Conservation (phyloP, 169 alveolate genomes). For the Plasmodium berghei region DNA sequence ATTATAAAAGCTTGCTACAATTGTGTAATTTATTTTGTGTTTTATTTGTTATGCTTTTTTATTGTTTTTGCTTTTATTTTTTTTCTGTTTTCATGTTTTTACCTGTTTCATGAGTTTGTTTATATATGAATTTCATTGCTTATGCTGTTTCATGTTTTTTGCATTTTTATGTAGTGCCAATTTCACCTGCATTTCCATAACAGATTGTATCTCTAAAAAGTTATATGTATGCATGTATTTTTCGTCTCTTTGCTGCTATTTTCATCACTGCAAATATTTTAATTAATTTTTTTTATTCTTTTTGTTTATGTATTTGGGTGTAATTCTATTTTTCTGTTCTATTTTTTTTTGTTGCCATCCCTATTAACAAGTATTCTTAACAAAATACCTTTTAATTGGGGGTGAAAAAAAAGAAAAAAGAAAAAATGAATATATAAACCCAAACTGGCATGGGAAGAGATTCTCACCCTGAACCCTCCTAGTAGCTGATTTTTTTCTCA, state of each 20-base stretch:
- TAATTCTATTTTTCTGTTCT: slow-evolving; percentile 40
- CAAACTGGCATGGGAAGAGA: slow-evolving; percentile 63
- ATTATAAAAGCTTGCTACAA: background rate
- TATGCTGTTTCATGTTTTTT: background rate
- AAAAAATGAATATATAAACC: slow-evolving; percentile 59
- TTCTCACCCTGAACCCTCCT: slow-evolving; percentile 74
- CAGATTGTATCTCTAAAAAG: background rate
- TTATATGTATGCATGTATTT: background rate
- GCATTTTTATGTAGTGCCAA: background rate
- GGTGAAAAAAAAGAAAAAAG: slow-evolving; percentile 36
- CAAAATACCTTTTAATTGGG: background rate
- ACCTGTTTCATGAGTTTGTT: too few relatives aligned
- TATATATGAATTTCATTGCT: too few relatives aligned
- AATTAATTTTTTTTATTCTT: slow-evolving; percentile 24
- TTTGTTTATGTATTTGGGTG: slow-evolving; percentile 48
- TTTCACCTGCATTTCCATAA: background rate
- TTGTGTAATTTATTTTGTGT: background rate
- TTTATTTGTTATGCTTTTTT: background rate
- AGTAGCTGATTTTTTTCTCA: slow-evolving; percentile 62
- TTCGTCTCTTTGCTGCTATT: background rate
- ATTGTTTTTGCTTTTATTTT: too few relatives aligned
- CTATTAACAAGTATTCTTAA: background rate
- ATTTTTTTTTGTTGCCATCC: slow-evolving; percentile 14
- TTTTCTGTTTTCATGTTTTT: too few relatives aligned
- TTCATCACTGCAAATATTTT: background rate